Percentiles rank a stretch among this genome's conserved stretches.
Evolutionary conservation across 352 stramenopile species (phyloP).

Genomic region (Aphanomyces euteiches): DNA sequence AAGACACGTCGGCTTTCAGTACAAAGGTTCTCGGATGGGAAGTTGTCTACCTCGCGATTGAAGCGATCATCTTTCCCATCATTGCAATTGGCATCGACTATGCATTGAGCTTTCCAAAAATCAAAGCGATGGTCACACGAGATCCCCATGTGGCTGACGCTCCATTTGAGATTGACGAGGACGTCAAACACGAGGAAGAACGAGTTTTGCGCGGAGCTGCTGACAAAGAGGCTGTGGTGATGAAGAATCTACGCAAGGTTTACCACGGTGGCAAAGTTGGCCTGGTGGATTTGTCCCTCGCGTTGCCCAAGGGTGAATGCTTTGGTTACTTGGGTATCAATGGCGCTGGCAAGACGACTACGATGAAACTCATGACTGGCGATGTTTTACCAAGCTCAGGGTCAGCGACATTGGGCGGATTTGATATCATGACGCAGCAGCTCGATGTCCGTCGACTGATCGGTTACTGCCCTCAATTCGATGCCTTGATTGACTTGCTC

Average conservation of each 20-base stretch:
- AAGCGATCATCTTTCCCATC: conserved; percentile 42
- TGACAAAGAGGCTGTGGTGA: conserved; percentile 44
- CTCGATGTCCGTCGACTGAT: conserved; percentile 59
- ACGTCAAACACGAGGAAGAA: conserved; percentile 40
- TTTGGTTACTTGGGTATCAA: conserved; percentile 94
- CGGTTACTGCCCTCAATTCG: conserved; percentile 89
- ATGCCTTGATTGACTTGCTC: conserved; percentile 79
- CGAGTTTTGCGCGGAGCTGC: conserved; percentile 37
- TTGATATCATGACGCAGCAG: conserved; percentile 57
- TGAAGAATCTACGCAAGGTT: conserved; percentile 80
- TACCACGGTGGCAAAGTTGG: conserved; percentile 82
- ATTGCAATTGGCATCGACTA: conserved; percentile 58
- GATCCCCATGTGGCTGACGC: conserved; percentile 41
- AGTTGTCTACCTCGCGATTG: conserved; percentile 48
- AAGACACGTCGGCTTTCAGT: conserved; percentile 35
- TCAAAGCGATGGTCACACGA: conserved; percentile 52
- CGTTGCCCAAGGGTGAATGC: conserved; percentile 81
- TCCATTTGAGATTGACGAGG: conserved; percentile 47
- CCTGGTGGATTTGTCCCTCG: conserved; percentile 68
- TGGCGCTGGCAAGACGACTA: conserved; percentile 94
- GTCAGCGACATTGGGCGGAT: conserved; percentile 44
- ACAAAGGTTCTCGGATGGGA: conserved; percentile 53
- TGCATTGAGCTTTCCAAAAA: conserved; percentile 54
- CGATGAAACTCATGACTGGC: conserved; percentile 94
- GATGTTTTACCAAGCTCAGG: conserved; percentile 74